phyloP scores from a whole-genome alignment of 2,329 filamentous ascomycete species.

The Didymella sp. region DNA sequence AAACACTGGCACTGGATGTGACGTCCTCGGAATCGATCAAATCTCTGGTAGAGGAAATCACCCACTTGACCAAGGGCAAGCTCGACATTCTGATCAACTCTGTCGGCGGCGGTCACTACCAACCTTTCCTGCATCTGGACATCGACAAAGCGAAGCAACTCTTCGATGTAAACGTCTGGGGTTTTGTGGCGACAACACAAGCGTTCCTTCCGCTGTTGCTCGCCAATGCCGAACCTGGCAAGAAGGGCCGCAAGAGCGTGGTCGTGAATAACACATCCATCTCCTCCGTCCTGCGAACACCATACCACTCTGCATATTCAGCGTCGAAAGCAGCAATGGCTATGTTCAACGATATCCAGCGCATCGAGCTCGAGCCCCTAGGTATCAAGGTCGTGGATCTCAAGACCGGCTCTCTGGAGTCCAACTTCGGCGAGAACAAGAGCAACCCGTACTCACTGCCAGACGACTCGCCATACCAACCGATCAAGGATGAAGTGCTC shows the following conservation, averaged over 20 bases:
- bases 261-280: slow-evolving; percentile 21
- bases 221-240: not conserved
- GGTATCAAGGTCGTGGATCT: slow-evolving; percentile 33
- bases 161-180: slow-evolving; percentile 52
- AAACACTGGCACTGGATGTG: slow-evolving; percentile 15
- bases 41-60: slow-evolving; percentile 9
- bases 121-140: slow-evolving; percentile 42
- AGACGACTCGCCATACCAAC: slow-evolving; percentile 13
- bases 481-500: slow-evolving; percentile 17
- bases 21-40: slow-evolving; percentile 20
- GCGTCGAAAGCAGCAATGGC: slow-evolving; percentile 50
- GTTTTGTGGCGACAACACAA: slow-evolving; percentile 47
- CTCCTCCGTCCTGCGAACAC: slow-evolving; percentile 14
- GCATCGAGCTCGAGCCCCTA: slow-evolving; percentile 32
- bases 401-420: slow-evolving; percentile 26
- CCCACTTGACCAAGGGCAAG: slow-evolving; percentile 17
- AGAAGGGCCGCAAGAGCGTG: slow-evolving; percentile 12
- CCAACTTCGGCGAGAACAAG: slow-evolving; percentile 18
- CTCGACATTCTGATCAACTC: slow-evolving; percentile 51
- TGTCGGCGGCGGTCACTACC: slow-evolving; percentile 44
- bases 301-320: slow-evolving; percentile 35
- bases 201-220: slow-evolving; percentile 43
- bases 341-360: slow-evolving; percentile 35
- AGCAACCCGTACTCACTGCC: slow-evolving; percentile 10
- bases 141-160: slow-evolving; percentile 20